Percentiles rank a stretch among this genome's conserved stretches.
These are phyloP conservation scores for Leccinum imitatum DNA, from an alignment of 768 basidiomycete genomes.

Conservation along the genomic window DNA sequence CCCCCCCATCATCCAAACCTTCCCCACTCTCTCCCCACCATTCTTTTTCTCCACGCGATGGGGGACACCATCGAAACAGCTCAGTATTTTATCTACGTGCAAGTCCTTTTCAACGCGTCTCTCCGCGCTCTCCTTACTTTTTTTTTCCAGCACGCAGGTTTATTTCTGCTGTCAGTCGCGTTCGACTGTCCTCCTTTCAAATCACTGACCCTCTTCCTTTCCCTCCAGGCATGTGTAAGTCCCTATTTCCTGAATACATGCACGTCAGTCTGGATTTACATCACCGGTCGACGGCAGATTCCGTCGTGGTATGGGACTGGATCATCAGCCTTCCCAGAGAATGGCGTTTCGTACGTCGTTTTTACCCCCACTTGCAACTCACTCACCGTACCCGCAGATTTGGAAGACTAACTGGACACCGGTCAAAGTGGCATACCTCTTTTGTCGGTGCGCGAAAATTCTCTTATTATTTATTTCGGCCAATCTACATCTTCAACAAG, in stretches of 20 bases:
- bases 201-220: conserved; percentile 32
- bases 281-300: conserved; percentile 46
- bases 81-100: conserved; percentile 77
- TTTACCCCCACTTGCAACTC: not conserved
- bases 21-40: conserved; percentile 8
- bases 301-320: conserved; percentile 86
- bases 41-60: conserved; percentile 33
- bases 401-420: conserved; percentile 86
- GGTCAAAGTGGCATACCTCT: conserved; percentile 79
- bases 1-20: conserved; percentile 13
- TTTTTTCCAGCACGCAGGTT: conserved; percentile 52
- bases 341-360: conserved; percentile 63
- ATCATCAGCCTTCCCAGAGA: conserved; percentile 74
- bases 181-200: conserved; percentile 16
- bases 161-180: conserved; percentile 78
- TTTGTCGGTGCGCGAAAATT: conserved; percentile 64
- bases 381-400: conserved; percentile 43
- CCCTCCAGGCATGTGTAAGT: conserved; percentile 67
- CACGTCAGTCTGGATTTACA: not conserved
- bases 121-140: conserved; percentile 12
- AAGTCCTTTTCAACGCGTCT: conserved; percentile 22
- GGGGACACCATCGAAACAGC: conserved; percentile 53
- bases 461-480: conserved; percentile 5
- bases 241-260: conserved; percentile 22
- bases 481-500: conserved; percentile 35